Evolutionary conservation across 2,329 filamentous ascomycete genomes (phyloP).

Genomic region (Sphaceloma murrayae): DNA sequence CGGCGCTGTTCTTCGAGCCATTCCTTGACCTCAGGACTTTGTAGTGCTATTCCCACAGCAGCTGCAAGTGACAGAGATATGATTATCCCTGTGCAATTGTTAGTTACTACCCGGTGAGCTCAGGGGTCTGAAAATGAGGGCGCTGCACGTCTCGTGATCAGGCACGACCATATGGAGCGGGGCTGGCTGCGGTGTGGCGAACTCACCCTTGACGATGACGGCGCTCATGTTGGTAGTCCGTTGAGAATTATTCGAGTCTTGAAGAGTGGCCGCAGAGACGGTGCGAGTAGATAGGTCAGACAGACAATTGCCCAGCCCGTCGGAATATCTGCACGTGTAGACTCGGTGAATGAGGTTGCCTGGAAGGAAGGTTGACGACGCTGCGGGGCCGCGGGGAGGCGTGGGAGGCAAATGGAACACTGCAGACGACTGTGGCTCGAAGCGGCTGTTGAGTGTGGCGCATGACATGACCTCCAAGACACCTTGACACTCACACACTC

Average conservation of each 20-base stretch:
- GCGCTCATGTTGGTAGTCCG: conserved; percentile 10
- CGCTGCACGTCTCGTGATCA: too few relatives aligned
- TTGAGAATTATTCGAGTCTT: neutral
- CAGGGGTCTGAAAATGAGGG: too few relatives aligned
- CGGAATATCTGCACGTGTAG: conserved; percentile 6
- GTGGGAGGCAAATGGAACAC: neutral
- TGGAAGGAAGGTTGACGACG: conserved; percentile 15
- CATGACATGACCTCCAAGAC: too few relatives aligned
- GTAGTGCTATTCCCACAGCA: conserved; percentile 52
- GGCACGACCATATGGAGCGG: too few relatives aligned
- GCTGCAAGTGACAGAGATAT: conserved; percentile 52
- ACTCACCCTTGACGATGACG: conserved; percentile 16
- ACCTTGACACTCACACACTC: too few relatives aligned
- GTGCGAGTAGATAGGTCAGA: neutral
- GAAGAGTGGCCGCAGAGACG: neutral
- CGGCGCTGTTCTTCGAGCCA: conserved; percentile 54
- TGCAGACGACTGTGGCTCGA: conserved; percentile 4
- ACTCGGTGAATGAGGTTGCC: conserved; percentile 13
- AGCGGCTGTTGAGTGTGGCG: conserved; percentile 4
- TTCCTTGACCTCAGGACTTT: conserved; percentile 53
- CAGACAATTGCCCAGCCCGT: neutral
- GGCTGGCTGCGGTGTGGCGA: conserved; percentile 1
- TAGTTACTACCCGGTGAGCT: neutral
- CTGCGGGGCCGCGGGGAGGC: conserved; percentile 12
- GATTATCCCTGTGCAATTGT: conserved; percentile 46